phyloP scores from a whole-genome alignment of 2,329 filamentous ascomycete species.

The Aureobasidium sp. region DNA sequence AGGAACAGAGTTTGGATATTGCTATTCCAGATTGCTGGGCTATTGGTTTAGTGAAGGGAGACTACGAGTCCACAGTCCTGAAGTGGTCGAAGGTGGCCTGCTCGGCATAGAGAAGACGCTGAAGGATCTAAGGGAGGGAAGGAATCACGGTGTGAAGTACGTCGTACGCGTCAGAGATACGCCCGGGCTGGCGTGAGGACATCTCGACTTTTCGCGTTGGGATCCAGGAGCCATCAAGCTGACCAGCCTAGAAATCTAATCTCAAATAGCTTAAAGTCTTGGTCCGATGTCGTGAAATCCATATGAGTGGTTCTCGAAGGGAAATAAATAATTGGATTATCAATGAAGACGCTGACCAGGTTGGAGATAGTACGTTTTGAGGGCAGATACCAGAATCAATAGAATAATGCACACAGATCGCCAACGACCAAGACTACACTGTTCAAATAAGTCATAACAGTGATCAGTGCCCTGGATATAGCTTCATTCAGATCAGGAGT shows the following conservation, averaged over 20 bases:
- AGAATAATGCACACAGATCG: neutral
- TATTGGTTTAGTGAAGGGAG: constrained; percentile 19
- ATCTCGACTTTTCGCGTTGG: neutral
- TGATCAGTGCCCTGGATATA: neutral
- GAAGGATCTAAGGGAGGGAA: constrained; percentile 51
- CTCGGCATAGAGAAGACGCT: constrained; percentile 48
- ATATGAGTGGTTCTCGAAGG: neutral
- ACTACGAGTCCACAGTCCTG: constrained; percentile 22
- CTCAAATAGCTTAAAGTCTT: too few species aligned
- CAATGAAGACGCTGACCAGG: too few species aligned
- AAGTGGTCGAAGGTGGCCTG: constrained; percentile 50
- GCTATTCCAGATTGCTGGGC: neutral
- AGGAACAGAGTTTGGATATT: constrained; percentile 35
- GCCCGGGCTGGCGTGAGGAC: constrained; percentile 17
- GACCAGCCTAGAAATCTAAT: too few species aligned
- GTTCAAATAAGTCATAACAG: neutral
- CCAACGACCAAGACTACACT: neutral
- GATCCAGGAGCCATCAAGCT: neutral
- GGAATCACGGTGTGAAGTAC: constrained; percentile 59
- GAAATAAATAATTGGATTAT: neutral
- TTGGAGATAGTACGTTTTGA: neutral
- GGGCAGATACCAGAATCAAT: too few species aligned
- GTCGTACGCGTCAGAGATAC: constrained; percentile 51
- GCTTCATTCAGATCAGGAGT: neutral
- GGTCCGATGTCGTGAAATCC: too few species aligned